These are phyloP conservation scores for Microcos paniculata DNA, from an alignment of 345 rosid species.

Conservation along the genomic window DNA sequence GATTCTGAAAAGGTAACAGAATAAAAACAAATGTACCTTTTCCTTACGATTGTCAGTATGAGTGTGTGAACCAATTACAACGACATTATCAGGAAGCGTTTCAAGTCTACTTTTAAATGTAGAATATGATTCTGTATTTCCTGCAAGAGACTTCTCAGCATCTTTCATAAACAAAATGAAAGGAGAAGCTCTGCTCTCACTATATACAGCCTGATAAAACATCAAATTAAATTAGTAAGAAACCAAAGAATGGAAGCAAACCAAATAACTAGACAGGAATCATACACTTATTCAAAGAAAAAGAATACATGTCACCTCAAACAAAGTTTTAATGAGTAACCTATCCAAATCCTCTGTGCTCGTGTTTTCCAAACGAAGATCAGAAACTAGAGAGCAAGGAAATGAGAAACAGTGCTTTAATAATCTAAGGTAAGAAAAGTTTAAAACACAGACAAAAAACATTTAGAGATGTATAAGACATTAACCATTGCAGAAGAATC, in stretches of 20 bases:
- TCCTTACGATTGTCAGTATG: slow-evolving; percentile 70
- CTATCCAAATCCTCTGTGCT: slow-evolving; percentile 56
- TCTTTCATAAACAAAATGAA: slow-evolving; percentile 92
- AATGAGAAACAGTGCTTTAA: slow-evolving; percentile 18
- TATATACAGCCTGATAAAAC: slow-evolving; percentile 53
- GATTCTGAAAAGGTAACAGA: background rate
- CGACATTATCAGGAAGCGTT: slow-evolving; percentile 74
- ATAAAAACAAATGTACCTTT: slow-evolving; percentile 51
- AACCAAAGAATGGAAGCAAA: slow-evolving; percentile 17
- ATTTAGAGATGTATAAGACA: slow-evolving; percentile 10
- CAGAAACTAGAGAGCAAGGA: slow-evolving; percentile 47
- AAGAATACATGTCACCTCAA: slow-evolving; percentile 62
- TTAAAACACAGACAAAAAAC: slow-evolving; percentile 7
- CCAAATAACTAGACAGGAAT: slow-evolving; percentile 7
- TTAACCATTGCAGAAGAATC: slow-evolving; percentile 89
- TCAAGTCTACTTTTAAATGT: slow-evolving; percentile 67
- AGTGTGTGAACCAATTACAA: slow-evolving; percentile 78
- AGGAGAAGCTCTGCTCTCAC: slow-evolving; percentile 75
- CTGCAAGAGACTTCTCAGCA: slow-evolving; percentile 80
- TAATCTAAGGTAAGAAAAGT: slow-evolving; percentile 19
- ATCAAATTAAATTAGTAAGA: slow-evolving; percentile 11
- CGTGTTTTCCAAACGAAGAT: slow-evolving; percentile 60
- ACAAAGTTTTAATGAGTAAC: slow-evolving; percentile 64
- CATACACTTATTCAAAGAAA: background rate
- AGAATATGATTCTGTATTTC: slow-evolving; percentile 60